Base-by-base conservation (phyloP, 106 monocot genomes). In the Agapanthus africanus region DNA sequence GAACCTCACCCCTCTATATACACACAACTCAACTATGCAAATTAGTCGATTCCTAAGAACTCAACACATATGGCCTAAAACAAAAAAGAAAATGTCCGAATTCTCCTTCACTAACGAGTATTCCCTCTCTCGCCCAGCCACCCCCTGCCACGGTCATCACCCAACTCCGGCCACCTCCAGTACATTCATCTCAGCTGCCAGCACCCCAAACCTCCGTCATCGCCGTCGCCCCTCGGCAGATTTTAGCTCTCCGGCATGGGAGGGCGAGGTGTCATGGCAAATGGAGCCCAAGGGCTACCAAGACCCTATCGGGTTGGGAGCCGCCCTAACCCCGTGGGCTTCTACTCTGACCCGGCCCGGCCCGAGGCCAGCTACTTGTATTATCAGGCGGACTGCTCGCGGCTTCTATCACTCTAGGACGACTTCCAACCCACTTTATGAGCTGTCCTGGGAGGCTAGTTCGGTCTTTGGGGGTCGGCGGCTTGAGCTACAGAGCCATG, bases 261-360 rank as follows among this genome's bases (percentile, higher is more conserved):
- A 74, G 64, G 65, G 36, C 31, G 78, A 75, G 7, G 65, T 75
- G n/a, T 82, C 82, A 1, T 82, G 82, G 82, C 78, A 75, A 54
- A 39, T 70, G 34, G 74, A 78, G 51, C 70, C 78, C n/a, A 41
- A 16, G 11, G 66, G 71, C 0, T 76, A 76, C 76, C 62, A 25
- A 25, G 70, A 71, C 23, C 34, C 66, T 18, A 46, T 33, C 1
- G 82, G 82, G 23, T 68, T 82, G n/a, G 78, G 74, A 1, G 78
- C 78, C 0, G 82, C 71, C 26, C 41, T 75, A 28, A 68, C 34
- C 71, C 82, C 82, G 10, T 82, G 82, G 82, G 36, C 71, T n/a
- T n/a, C n/a, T 19, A 15, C 56, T 10, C 37, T 78, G 0, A 68
- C 81, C 0, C 7, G 62, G n/a, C n/a, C n/a, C 47, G 26, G 26